Conservation (phyloP, 2,329 filamentous ascomycete species). For the Ploettnerulaceae sp. region DNA sequence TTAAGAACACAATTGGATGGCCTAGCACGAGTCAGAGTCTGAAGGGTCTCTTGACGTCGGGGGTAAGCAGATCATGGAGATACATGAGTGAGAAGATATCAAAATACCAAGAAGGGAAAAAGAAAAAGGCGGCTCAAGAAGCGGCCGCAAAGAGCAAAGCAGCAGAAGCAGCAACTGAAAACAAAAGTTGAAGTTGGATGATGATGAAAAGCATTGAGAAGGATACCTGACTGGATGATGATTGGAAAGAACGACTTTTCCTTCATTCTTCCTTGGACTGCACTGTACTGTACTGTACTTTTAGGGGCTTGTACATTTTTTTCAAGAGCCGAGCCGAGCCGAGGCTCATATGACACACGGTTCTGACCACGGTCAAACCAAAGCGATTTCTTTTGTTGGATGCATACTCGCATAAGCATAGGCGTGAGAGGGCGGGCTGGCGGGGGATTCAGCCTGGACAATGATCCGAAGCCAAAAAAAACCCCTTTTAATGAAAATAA, state of each 20-base stretch:
- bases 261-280: no score
- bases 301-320: constrained; percentile 9
- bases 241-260: constrained; percentile 13
- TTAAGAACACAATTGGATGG: constrained; percentile 87
- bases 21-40: constrained; percentile 82
- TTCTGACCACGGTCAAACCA: constrained; percentile 8
- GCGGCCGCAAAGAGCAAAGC: constrained; percentile 12
- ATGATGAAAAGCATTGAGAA: constrained; percentile 3
- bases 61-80: constrained; percentile 60
- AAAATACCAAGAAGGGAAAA: constrained; percentile 47
- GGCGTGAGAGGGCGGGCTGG: not conserved
- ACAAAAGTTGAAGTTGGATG: not conserved
- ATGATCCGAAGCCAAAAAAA: not conserved
- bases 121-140: constrained; percentile 19
- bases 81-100: constrained; percentile 79
- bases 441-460: not conserved
- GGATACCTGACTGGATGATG: not conserved
- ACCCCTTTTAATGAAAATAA: not conserved
- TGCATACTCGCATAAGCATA: constrained; percentile 6
- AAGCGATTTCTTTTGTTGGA: constrained; percentile 14
- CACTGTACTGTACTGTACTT: constrained; percentile 10
- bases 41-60: constrained; percentile 79
- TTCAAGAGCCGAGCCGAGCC: constrained; percentile 3
- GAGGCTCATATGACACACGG: no score
- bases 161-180: not conserved